Evolutionary conservation across 192 early-diverging fungal species (phyloP).

Genomic region (Bifiguratus adelaidae): DNA sequence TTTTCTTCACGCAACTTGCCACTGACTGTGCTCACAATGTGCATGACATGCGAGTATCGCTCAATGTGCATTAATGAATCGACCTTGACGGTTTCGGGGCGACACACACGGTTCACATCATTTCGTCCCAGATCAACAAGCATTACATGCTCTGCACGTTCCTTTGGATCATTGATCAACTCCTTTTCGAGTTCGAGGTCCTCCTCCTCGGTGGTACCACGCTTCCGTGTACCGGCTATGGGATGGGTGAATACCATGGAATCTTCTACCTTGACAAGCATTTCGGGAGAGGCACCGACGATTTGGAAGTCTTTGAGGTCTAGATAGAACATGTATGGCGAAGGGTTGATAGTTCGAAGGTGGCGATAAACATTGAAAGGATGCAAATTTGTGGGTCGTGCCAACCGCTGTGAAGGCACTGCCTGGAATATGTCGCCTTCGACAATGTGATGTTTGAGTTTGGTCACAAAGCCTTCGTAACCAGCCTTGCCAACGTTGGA

Average conservation of each 20-base stretch:
- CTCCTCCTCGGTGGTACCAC: conserved; percentile 76
- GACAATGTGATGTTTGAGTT: conserved; percentile 83
- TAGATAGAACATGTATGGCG: conserved; percentile 99
- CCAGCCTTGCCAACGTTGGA: conserved; percentile 91
- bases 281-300: conserved; percentile 97
- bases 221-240: conserved; percentile 93
- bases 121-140: conserved; percentile 98
- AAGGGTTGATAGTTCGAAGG: conserved; percentile 92
- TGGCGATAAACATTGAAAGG: conserved; percentile 99
- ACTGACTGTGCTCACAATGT: conserved; percentile 96
- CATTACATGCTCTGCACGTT: conserved; percentile 98
- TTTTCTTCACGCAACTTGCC: conserved; percentile 83
- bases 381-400: conserved; percentile 79
- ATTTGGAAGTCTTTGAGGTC: conserved; percentile 88
- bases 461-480: conserved; percentile 82
- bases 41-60: conserved; percentile 97
- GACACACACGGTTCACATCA: conserved; percentile 95
- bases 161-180: conserved; percentile 86
- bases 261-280: conserved; percentile 86
- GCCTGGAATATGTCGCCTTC: conserved; percentile 98
- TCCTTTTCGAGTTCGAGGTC: conserved; percentile 88
- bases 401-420: conserved; percentile 87
- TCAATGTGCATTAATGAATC: conserved; percentile 98
- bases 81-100: conserved; percentile 84
- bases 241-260: conserved; percentile 84